Evolutionary conservation across 176 grass and related monocot genomes (phyloP), one percentile per base, ranked within the genome.

Genomic region (Oryza coarctata): DNA sequence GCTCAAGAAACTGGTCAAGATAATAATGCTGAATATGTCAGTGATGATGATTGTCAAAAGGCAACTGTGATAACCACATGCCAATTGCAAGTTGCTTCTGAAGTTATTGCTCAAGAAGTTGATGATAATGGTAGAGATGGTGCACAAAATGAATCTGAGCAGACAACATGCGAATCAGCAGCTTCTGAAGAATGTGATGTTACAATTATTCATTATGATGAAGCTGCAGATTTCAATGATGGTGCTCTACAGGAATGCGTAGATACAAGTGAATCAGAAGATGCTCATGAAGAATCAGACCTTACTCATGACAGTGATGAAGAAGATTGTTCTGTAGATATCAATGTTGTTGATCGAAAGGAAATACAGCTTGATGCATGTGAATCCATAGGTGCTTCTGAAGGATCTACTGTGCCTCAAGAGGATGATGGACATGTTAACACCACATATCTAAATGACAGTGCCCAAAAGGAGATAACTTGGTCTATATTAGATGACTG

Each of bases 131-230:
- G 45, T 27, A 73, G 15, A 23, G 61, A 38, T 39, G 73, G 15
- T 52, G 11, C 9, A 45, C 28, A 65, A 78, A 62, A 61, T 68
- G 73, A 86, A 74, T 78, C 45, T 0, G 11, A 39, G 6, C 3
- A 49, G 61, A 5, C 23, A 82, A 3, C 29, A 82, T 86, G 29
- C 80, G 26, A 68, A 61, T 34, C 28, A n/a, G 65, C 13, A 77
- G 27, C 63, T 77, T 77, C 9, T 83, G 74, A 74, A 62, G 74
- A 23, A 70, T 90, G 13, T 83, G 14, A 22, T 63, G 23, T 79
- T 83, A 22, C 8, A 70, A 75, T 49, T 83, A 38, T n/a, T 60
- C 44, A 35, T 6, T 68, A 73, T 77, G 87, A 22, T 22, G 29
- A 0, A 55, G 29, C 40, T 34, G 41, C 26, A 85, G 58, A 55